These are phyloP conservation scores for Nemania abortiva DNA, from an alignment of 2,329 filamentous ascomycete species.

Conservation along the genomic window DNA sequence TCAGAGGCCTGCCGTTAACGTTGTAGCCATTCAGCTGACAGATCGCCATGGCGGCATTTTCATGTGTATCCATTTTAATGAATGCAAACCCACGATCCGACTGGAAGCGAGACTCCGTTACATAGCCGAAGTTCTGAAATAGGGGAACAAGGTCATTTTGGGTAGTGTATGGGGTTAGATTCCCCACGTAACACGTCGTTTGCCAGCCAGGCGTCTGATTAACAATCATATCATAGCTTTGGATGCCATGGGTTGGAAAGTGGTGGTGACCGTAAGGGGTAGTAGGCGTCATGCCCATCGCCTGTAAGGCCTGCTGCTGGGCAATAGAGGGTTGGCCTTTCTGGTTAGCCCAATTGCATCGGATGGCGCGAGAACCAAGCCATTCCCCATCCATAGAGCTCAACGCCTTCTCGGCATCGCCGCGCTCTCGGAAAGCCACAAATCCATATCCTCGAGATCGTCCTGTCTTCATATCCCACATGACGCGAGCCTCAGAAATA, in stretches of 20 bases:
- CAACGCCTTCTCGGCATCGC: slow-evolving; percentile 94
- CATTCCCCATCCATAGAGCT: slow-evolving; percentile 99
- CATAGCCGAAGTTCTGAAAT: slow-evolving; percentile 98
- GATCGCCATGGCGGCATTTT: slow-evolving; percentile 98
- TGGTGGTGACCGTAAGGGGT: slow-evolving; percentile 97
- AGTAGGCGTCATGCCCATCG: slow-evolving; percentile 98
- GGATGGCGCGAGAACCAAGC: slow-evolving; percentile 97
- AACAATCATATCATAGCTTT: slow-evolving; percentile 97
- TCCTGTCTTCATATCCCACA: slow-evolving; percentile 99
- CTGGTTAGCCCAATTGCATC: slow-evolving; percentile 99
- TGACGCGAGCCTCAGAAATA: slow-evolving; percentile 96
- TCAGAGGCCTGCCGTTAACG: slow-evolving; percentile 94
- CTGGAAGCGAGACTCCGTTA: slow-evolving; percentile 97
- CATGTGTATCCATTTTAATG: slow-evolving; percentile 98
- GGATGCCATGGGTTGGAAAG: slow-evolving; percentile 95
- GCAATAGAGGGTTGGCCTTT: slow-evolving; percentile 99
- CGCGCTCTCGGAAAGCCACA: slow-evolving; percentile 91
- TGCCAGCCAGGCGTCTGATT: slow-evolving; percentile 97
- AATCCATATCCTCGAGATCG: slow-evolving; percentile 98
- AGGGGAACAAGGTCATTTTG: slow-evolving; percentile 97
- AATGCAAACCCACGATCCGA: slow-evolving; percentile 98
- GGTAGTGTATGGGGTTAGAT: slow-evolving; percentile 96
- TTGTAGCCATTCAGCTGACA: slow-evolving; percentile 98
- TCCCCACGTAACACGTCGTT: slow-evolving; percentile 98
- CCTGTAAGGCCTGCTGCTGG: slow-evolving; percentile 95